Percentiles rank a stretch among this genome's conserved stretches.
These are phyloP conservation scores for Rhododendron molle DNA, from an alignment of 148 eudicot species.

Conservation along the genomic window DNA sequence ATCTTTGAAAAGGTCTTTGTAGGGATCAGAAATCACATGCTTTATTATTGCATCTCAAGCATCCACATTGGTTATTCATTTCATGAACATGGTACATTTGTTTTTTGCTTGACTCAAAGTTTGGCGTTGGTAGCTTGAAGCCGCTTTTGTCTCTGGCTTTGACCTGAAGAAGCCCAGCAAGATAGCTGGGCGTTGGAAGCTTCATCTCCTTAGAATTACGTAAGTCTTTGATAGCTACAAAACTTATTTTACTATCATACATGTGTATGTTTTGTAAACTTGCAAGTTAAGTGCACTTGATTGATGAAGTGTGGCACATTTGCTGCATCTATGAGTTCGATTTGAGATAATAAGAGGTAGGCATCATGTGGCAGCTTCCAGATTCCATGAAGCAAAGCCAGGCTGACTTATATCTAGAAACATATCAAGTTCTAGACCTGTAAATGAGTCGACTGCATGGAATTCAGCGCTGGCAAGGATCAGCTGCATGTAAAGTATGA, in stretches of 20 bases:
- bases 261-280: not conserved
- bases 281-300: not conserved
- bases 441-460: conserved; percentile 99
- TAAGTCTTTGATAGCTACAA: not conserved
- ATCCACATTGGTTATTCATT: not conserved
- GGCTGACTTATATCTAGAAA: conserved; percentile 92
- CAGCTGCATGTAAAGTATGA: conserved; percentile 84
- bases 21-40: not conserved
- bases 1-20: not conserved
- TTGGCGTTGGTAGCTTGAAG: not conserved
- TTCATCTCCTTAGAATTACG: not conserved
- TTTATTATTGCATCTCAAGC: not conserved
- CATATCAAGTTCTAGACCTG: conserved; percentile 95
- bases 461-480: conserved; percentile 95
- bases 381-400: conserved; percentile 99
- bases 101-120: not conserved
- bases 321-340: not conserved
- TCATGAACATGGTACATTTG: not conserved
- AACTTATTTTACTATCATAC: not conserved
- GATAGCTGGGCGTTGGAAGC: not conserved
- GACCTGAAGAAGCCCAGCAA: not conserved
- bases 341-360: conserved; percentile 5
- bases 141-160: not conserved
- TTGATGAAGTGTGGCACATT: not conserved
- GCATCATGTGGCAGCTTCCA: conserved; percentile 74